These are phyloP conservation scores for Scedosporium minutisporum DNA, from an alignment of 2,329 filamentous ascomycete species.

Conservation along the genomic window DNA sequence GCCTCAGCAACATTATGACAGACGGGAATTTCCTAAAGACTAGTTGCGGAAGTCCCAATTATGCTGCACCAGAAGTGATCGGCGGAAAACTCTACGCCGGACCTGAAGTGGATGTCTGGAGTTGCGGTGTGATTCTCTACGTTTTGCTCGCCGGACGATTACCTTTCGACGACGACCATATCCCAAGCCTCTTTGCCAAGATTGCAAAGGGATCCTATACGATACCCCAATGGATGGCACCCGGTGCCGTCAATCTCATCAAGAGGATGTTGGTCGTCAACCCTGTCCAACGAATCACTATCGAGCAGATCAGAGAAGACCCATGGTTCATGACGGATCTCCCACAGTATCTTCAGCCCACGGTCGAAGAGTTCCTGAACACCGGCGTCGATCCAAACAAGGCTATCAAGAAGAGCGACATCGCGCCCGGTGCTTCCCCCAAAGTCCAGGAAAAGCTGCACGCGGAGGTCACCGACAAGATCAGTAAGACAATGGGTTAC, in stretches of 20 bases:
- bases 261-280: slow-evolving; percentile 93
- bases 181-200: slow-evolving; percentile 94
- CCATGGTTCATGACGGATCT: slow-evolving; percentile 89
- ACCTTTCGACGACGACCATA: slow-evolving; percentile 97
- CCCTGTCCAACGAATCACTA: slow-evolving; percentile 85
- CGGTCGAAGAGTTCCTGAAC: slow-evolving; percentile 84
- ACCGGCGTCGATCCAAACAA: slow-evolving; percentile 91
- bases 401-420: slow-evolving; percentile 72
- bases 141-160: slow-evolving; percentile 72
- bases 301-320: slow-evolving; percentile 85
- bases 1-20: slow-evolving; percentile 98
- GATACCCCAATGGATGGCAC: slow-evolving; percentile 82
- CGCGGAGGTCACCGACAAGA: slow-evolving; percentile 84
- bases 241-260: slow-evolving; percentile 73
- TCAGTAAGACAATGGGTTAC: slow-evolving; percentile 97
- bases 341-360: slow-evolving; percentile 75
- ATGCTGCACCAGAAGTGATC: slow-evolving; percentile 95
- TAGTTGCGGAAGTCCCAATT: slow-evolving; percentile 95
- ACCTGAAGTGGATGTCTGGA: slow-evolving; percentile 98
- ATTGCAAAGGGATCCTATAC: slow-evolving; percentile 91
- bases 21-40: slow-evolving; percentile 99
- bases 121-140: slow-evolving; percentile 84
- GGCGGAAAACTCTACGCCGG: slow-evolving; percentile 96
- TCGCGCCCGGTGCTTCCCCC: slow-evolving; percentile 68
- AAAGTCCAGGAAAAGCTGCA: slow-evolving; percentile 84